Base-by-base conservation (phyloP, 257 asterid genomes). In the Agastache rugosa region DNA sequence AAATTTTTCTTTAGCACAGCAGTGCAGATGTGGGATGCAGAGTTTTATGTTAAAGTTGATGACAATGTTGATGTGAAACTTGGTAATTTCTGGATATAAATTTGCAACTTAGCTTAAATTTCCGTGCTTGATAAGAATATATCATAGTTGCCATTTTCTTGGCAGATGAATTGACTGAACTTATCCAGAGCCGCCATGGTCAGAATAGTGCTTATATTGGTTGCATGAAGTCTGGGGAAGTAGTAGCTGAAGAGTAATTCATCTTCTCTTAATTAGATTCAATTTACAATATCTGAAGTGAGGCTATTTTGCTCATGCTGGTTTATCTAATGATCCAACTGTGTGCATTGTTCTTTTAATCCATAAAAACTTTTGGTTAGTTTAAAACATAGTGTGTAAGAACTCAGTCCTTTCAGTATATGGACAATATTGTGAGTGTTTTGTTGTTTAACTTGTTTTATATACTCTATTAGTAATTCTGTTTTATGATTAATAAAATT, bases 191-290 rank as follows among this genome's bases (percentile, higher is more conserved):
- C 75, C 90, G 82, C 6, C 93, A 51, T 72, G 90, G 78, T 82
- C 91, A 88, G 75, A 88, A 87, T 67, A 86, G 84, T 88, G 84
- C 96, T 79, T 93, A 88, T 61, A 85, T 93, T 71, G 98, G 97
- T 74, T 93, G 98, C 90, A 93, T 93, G 98, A 93, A 91, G 81
- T 91, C 98, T 42, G 98, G 97, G 56, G 93, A 75, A 66, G 98
- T 93, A 23, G 86, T 91, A 66, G 14, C 90, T 27, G 96, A 91
- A 84, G 96, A 83, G 98, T 93, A 91, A 85, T 82, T 64, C 83
- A 64, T 16, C 74, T 77, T 78, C 51, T 71, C 65, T 83, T 66
- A 17, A 53, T 60, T 77, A 69, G 16, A 31, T 69, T 42, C 76
- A 29, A 44, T 74, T 31, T 64, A 16, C 25, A n/a, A 19, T 63